phyloP scores from a whole-genome alignment of 306 rosid genomes.

The Nissolia schottii region DNA sequence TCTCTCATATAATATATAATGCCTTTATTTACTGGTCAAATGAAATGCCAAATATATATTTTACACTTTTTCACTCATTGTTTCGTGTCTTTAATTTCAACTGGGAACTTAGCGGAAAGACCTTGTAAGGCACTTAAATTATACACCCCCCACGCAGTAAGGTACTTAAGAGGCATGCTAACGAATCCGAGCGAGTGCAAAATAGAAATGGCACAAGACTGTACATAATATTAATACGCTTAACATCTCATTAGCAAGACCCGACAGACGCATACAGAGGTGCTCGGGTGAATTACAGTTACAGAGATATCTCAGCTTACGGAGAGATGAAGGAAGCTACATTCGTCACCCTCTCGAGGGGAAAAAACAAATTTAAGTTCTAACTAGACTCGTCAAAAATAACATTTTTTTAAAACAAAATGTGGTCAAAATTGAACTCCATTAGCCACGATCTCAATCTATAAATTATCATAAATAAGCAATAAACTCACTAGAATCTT shows the following conservation, averaged over 20 bases:
- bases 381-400: background rate
- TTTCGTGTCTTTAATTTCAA: background rate
- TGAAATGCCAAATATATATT: too few relatives aligned
- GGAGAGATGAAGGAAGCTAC: background rate
- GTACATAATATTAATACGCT: background rate
- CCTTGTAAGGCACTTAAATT: too few relatives aligned
- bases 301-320: background rate
- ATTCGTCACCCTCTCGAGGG: background rate
- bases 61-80: too few relatives aligned
- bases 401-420: background rate
- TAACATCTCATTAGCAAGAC: background rate
- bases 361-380: background rate
- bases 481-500: conserved; percentile 52
- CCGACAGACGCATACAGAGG: background rate
- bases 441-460: background rate
- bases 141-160: too few relatives aligned
- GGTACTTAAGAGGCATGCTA: too few relatives aligned
- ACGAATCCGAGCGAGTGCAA: too few relatives aligned
- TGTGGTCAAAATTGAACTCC: conserved; percentile 47
- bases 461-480: conserved; percentile 30
- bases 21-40: too few relatives aligned
- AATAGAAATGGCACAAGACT: background rate
- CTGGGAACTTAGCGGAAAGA: too few relatives aligned
- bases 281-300: background rate
- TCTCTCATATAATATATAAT: background rate